Evolutionary conservation across 2,329 filamentous ascomycete species (phyloP), one percentile per base, ranked within the genome.

Genomic region (Trichoderma sp.): DNA sequence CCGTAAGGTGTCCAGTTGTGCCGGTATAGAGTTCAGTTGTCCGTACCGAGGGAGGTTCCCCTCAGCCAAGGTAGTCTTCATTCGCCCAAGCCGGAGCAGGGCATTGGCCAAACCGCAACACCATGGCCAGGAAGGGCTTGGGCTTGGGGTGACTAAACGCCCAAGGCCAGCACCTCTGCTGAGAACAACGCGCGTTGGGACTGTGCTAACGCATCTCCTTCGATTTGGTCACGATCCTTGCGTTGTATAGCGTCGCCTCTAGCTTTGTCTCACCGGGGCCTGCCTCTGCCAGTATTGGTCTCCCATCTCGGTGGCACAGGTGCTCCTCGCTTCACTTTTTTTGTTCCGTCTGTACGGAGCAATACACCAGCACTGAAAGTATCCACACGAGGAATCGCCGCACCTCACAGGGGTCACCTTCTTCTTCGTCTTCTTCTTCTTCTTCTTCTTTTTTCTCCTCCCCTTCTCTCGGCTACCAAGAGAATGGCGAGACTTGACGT

Each of bases 161-260:
- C 59, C 68, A 72, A 53, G 38, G 29, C 24, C 21, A 56, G 69
- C 69, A 38, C 69, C 21, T 72, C 60, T 53, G 21, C 38, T 56
- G 69, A 65, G 60, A 64, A 56, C 69, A 56, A 53, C 69, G 69
- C 69, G 69, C 69, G 69, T 56, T 72, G 69, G 60, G 35, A 64
- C 35, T 33, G 69, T 53, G 41, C 69, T 72, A 63, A 72, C 69
- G 69, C 69, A 72, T 56, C 69, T 72, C 59, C 41, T 72, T 50
- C 60, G 69, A 64, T 72, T 72, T 72, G 60, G 60, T 72, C 60
- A 72, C 69, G 69, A 72, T 72, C 69, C 69, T 65, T 72, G 69
- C 69, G 59, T 56, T 63, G 69, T 72, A 41, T 72, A 72, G 69
- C 69, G 69, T 38, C 60, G 69, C 69, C 41, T 65, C 29, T 56